Conservation (phyloP, 345 rosid genomes). For the Leavenworthia alabamica region DNA sequence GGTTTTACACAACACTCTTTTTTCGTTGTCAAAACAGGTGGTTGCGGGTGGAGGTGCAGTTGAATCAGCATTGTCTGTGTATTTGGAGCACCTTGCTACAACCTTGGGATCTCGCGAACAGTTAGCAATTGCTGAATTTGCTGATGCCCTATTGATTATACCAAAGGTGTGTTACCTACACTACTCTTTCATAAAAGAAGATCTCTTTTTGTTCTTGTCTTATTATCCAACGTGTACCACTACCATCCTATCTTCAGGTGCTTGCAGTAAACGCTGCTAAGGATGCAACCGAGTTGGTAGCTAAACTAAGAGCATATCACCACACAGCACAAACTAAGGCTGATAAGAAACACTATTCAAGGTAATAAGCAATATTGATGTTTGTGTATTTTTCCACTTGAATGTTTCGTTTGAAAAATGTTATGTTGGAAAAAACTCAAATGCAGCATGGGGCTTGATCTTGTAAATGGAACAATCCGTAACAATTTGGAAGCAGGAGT, state of each 20-base stretch:
- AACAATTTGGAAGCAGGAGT: slow-evolving; percentile 98
- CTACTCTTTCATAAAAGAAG: background rate
- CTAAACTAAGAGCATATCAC: slow-evolving; percentile 90
- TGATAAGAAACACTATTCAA: slow-evolving; percentile 81
- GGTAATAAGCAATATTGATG: slow-evolving; percentile 36
- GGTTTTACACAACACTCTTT: background rate
- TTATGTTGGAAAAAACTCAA: background rate
- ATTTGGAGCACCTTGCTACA: slow-evolving; percentile 87
- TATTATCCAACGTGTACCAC: background rate
- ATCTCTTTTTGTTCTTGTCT: background rate
- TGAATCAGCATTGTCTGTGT: slow-evolving; percentile 83
- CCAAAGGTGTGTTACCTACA: slow-evolving; percentile 61
- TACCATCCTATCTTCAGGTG: slow-evolving; percentile 41
- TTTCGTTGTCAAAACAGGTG: slow-evolving; percentile 51
- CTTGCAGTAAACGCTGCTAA: slow-evolving; percentile 96
- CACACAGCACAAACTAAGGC: slow-evolving; percentile 93
- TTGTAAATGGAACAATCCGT: slow-evolving; percentile 65
- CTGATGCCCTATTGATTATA: slow-evolving; percentile 75
- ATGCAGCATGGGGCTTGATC: slow-evolving; percentile 95
- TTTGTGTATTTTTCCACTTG: background rate
- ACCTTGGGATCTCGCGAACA: slow-evolving; percentile 93
- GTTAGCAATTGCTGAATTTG: slow-evolving; percentile 92
- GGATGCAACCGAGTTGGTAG: slow-evolving; percentile 94
- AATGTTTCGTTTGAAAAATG: background rate
- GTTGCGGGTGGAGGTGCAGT: slow-evolving; percentile 99